phyloP scores from a whole-genome alignment of 352 stramenopile genomes.

The Pythium guiyangense region DNA sequence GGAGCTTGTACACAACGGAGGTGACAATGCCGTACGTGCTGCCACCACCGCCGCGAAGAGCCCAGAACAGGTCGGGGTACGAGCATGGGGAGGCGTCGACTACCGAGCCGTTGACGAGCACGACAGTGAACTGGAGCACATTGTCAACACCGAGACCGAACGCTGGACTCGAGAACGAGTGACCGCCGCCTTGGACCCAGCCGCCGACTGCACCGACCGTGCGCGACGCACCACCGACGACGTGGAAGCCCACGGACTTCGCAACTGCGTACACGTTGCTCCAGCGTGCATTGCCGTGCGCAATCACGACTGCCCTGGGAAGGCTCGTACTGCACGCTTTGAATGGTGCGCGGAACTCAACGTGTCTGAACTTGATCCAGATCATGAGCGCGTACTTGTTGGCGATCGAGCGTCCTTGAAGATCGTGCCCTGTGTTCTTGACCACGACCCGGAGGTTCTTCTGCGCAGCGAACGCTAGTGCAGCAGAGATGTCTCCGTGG shows the following conservation, averaged over 20 bases:
- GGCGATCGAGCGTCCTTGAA: conserved; percentile 6
- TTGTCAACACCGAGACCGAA: no score
- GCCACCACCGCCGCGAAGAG: no score
- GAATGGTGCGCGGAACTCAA: not conserved
- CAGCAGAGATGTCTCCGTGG: no score
- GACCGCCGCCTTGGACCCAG: no score
- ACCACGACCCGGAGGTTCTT: conserved; percentile 5
- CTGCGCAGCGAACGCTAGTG: no score
- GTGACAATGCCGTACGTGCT: no score
- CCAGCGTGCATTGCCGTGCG: not conserved
- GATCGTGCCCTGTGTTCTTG: conserved; percentile 7
- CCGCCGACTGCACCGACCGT: conserved; percentile 1
- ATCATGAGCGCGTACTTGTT: conserved; percentile 13
- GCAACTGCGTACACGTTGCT: conserved; percentile 1
- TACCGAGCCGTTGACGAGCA: no score
- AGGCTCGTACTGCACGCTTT: not conserved
- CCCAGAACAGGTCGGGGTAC: no score
- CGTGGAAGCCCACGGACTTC: conserved; percentile 4
- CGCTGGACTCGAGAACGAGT: no score
- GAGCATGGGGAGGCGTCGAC: no score
- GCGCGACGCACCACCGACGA: not conserved
- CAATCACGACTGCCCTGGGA: not conserved
- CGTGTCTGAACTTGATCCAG: not conserved
- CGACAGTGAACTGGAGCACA: no score
- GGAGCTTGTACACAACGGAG: no score